phyloP scores from a whole-genome alignment of 176 grass and related monocot genomes.

The Zizania latifolia region DNA sequence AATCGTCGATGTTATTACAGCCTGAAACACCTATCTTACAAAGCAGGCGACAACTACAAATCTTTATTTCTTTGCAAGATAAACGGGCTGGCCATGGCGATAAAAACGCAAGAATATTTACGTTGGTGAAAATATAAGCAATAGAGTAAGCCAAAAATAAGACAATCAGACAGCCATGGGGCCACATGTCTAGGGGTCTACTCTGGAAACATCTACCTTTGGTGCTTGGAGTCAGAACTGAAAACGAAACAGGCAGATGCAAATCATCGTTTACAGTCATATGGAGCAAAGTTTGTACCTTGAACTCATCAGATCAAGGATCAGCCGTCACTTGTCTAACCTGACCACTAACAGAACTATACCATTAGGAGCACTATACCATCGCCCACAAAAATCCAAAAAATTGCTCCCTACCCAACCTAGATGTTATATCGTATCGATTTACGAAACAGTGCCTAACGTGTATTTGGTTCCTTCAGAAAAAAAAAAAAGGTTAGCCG shows the following conservation, averaged over 20 bases:
- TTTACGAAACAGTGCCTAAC: not conserved
- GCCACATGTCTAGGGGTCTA: too few relatives aligned
- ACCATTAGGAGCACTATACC: not conserved
- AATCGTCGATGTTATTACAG: too few relatives aligned
- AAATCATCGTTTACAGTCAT: not conserved
- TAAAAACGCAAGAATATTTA: not conserved
- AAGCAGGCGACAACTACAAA: not conserved
- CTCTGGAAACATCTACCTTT: not conserved
- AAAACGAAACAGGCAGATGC: not conserved
- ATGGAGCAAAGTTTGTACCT: not conserved
- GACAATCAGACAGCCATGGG: too few relatives aligned
- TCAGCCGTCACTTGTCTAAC: not conserved
- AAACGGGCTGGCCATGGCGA: not conserved
- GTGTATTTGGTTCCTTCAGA: slow-evolving; percentile 18
- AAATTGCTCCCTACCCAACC: not conserved
- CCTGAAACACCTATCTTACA: too few relatives aligned
- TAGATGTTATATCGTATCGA: not conserved
- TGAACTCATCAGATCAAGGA: not conserved
- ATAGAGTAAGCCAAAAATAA: not conserved
- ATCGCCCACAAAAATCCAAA: not conserved
- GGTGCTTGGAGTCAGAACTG: not conserved
- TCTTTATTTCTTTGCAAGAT: not conserved
- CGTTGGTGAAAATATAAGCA: not conserved
- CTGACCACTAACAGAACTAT: not conserved
- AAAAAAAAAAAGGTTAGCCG: slow-evolving; percentile 1